phyloP scores from a whole-genome alignment of 73 alveolate genomes.

The Paramecium caudatum region DNA sequence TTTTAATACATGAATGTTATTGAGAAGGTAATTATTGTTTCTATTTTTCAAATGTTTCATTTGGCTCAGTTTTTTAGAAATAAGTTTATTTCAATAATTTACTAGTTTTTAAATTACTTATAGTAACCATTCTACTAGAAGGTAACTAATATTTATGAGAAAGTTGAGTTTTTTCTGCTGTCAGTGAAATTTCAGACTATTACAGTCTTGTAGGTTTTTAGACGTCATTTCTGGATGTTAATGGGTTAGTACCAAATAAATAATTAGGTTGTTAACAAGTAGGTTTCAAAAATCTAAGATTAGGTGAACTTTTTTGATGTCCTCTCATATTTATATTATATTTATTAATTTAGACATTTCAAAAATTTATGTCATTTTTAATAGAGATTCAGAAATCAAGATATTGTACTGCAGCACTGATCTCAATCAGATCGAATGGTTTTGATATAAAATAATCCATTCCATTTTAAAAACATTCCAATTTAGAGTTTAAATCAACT shows the following conservation, averaged over 20 bases:
- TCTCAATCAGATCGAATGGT: neutral
- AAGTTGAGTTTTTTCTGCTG: neutral
- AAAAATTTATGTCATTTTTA: too few relatives aligned
- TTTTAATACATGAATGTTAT: too few relatives aligned
- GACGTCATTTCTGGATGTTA: neutral
- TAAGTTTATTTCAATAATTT: neutral
- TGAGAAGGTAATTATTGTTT: too few relatives aligned
- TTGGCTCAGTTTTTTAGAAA: neutral
- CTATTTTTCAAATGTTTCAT: neutral
- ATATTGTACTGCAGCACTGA: neutral
- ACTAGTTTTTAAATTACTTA: neutral
- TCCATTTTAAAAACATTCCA: neutral
- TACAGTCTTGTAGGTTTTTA: neutral
- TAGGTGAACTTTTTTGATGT: constrained; percentile 26
- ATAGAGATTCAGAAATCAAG: neutral
- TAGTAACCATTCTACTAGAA: neutral
- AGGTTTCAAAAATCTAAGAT: constrained; percentile 6
- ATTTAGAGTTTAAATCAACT: neutral
- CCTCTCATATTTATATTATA: neutral
- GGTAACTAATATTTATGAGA: neutral
- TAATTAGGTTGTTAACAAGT: constrained; percentile 4
- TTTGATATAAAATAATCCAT: neutral
- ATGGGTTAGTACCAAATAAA: neutral
- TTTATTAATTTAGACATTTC: neutral
- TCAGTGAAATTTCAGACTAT: neutral